Conservation (phyloP, 2,329 filamentous ascomycete genomes). For the Didymellaceae sp. region DNA sequence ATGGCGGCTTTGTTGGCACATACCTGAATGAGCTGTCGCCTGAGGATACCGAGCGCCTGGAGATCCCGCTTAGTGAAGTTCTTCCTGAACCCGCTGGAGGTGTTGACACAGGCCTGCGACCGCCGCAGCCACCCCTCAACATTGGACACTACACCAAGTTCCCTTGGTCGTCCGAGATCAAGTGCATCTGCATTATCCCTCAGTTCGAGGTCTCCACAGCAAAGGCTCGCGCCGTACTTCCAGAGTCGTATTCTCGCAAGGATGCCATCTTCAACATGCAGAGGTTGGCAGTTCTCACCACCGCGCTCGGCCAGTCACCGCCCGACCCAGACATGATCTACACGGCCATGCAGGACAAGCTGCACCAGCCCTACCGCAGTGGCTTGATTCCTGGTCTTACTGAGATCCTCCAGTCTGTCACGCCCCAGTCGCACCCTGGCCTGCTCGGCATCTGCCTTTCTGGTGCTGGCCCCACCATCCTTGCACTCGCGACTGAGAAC, state of each 20-base stretch:
- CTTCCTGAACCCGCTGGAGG: constrained; percentile 89
- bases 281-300: constrained; percentile 87
- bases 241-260: constrained; percentile 75
- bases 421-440: constrained; percentile 82
- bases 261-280: constrained; percentile 97
- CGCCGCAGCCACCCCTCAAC: constrained; percentile 85
- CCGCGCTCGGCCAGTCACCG: constrained; percentile 86
- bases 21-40: constrained; percentile 92
- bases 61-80: constrained; percentile 94
- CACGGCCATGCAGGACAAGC: constrained; percentile 97
- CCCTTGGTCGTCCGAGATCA: constrained; percentile 91
- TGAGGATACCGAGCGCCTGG: constrained; percentile 85
- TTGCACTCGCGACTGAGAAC: constrained; percentile 88
- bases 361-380: constrained; percentile 96
- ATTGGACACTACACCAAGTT: constrained; percentile 98
- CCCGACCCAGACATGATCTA: constrained; percentile 94
- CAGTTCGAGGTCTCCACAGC: constrained; percentile 96
- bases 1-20: constrained; percentile 95
- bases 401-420: constrained; percentile 90
- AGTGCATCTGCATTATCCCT: constrained; percentile 94
- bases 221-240: constrained; percentile 84
- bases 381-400: constrained; percentile 89
- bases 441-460: constrained; percentile 94
- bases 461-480: constrained; percentile 91
- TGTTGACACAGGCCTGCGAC: constrained; percentile 83